A percentile compares a stretch with the other conserved stretches of the same genome.
These are phyloP conservation scores for Mrakia blollopis DNA, from an alignment of 768 basidiomycete genomes.

Conservation along the genomic window DNA sequence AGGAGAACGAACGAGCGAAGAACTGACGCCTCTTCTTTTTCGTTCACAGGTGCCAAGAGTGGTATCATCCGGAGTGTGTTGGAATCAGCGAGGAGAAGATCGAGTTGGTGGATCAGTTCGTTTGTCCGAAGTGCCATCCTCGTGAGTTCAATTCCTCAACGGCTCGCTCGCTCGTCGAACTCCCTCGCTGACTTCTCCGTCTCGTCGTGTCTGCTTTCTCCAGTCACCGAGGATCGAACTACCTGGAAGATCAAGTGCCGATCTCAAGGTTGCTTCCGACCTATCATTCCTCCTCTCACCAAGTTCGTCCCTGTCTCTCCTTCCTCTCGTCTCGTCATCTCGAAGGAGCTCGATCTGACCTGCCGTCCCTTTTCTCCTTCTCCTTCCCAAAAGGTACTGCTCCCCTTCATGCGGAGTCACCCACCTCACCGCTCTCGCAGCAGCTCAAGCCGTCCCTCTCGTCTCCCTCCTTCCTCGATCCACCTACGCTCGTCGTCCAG, in stretches of 20 bases:
- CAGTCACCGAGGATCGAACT: conserved; percentile 53
- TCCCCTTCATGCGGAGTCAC: conserved; percentile 21
- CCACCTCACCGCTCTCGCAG: conserved; percentile 15
- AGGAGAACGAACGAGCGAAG: not conserved
- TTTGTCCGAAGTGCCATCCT: conserved; percentile 72
- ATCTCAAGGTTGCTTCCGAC: conserved; percentile 26
- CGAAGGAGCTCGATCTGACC: not conserved
- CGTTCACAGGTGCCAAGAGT: conserved; percentile 77
- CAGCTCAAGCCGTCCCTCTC: conserved; percentile 2
- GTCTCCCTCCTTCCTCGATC: not conserved
- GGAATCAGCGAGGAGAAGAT: conserved; percentile 72
- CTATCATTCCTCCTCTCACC: conserved; percentile 26
- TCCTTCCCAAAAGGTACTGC: too few species aligned
- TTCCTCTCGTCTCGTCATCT: not conserved
- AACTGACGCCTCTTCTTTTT: not conserved
- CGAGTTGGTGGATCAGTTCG: conserved; percentile 86
- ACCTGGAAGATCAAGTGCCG: conserved; percentile 45
- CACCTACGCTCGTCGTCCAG: conserved; percentile 11
- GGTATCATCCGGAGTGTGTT: conserved; percentile 87
- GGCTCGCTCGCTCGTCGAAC: not conserved
- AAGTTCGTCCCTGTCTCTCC: conserved; percentile 4
- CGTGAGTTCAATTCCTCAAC: conserved; percentile 52
- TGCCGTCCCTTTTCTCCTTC: not conserved
- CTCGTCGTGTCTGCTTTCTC: conserved; percentile 4
- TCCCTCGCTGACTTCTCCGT: not conserved